Percentiles rank a stretch among this genome's conserved stretches.
Conservation (phyloP, 495 filamentous ascomycete species). For the Podospora pseudocomata region DNA sequence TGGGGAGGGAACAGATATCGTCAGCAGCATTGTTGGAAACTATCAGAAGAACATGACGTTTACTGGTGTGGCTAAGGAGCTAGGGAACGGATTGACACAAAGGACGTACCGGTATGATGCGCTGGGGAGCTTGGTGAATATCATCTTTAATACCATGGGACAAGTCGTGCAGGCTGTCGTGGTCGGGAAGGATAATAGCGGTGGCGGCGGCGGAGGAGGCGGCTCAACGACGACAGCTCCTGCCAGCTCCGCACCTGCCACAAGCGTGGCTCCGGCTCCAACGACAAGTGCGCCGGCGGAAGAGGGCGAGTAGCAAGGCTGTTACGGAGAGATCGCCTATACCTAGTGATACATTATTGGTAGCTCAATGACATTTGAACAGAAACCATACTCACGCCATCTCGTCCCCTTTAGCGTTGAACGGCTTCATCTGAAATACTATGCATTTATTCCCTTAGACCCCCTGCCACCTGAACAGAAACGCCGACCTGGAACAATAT, state of each 20-base stretch:
- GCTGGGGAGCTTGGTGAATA: constrained; percentile 54
- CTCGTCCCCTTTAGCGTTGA: no score
- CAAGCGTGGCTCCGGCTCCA: not conserved
- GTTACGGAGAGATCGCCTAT: no score
- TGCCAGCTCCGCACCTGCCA: not conserved
- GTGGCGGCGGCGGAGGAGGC: constrained; percentile 13
- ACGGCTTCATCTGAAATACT: no score
- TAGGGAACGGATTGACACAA: constrained; percentile 49
- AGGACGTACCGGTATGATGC: constrained; percentile 52
- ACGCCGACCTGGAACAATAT: no score
- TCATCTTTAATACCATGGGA: constrained; percentile 51
- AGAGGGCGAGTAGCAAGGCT: not conserved
- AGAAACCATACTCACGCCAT: no score
- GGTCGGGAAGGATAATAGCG: constrained; percentile 24
- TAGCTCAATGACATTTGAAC: no score
- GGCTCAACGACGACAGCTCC: not conserved
- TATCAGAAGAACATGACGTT: constrained; percentile 56
- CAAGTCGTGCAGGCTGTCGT: constrained; percentile 57
- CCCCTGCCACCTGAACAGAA: no score
- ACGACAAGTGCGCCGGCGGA: not conserved
- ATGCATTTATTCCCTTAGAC: no score
- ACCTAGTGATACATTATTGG: no score
- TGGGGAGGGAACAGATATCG: constrained; percentile 34
- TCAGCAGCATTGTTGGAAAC: constrained; percentile 52
- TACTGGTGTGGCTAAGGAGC: constrained; percentile 41